These are phyloP conservation scores for Datura wrightii DNA, from an alignment of 257 asterid genomes.

Conservation along the genomic window DNA sequence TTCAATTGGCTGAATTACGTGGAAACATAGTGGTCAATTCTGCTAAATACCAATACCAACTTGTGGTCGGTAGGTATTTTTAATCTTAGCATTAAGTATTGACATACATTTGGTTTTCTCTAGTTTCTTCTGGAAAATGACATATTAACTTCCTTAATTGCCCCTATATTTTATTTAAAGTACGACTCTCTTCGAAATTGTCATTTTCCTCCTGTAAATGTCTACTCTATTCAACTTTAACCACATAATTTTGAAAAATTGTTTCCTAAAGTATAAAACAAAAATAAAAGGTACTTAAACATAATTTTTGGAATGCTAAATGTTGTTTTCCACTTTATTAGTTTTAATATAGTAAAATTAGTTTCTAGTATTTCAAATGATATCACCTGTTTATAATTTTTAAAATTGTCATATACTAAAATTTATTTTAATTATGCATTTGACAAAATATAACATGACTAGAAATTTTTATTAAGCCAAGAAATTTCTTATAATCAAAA, in stretches of 20 bases:
- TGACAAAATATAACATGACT: neutral
- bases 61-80: neutral
- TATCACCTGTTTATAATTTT: neutral
- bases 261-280: neutral
- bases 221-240: neutral
- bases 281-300: neutral
- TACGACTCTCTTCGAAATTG: neutral
- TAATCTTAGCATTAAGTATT: neutral
- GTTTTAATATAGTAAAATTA: neutral
- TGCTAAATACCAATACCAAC: neutral
- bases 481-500: no score
- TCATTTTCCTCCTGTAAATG: neutral
- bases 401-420: no score
- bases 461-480: neutral
- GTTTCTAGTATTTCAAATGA: neutral
- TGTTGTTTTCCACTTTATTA: no score
- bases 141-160: neutral
- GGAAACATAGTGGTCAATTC: neutral
- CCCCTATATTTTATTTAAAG: neutral
- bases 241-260: neutral
- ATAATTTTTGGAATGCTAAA: neutral
- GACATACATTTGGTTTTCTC: neutral
- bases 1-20: constrained; percentile 31
- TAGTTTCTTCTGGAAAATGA: constrained; percentile 1
- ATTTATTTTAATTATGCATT: no score